A percentile compares a stretch with the other conserved stretches of the same genome.
Evolutionary conservation across 2,329 filamentous ascomycete genomes (phyloP).

Genomic region (Cercospora beticola): DNA sequence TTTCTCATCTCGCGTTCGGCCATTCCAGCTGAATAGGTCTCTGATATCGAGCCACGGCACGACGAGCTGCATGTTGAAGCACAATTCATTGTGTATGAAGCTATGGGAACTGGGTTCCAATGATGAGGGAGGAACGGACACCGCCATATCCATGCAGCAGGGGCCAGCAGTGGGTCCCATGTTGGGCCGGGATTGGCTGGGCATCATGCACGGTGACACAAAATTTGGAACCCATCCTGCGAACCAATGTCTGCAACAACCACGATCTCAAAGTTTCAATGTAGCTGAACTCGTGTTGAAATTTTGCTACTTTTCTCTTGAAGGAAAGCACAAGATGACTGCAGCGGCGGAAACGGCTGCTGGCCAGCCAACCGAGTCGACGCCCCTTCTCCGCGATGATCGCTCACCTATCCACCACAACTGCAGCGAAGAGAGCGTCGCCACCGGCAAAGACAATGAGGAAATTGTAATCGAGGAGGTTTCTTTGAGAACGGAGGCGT

Average conservation of each 20-base stretch:
- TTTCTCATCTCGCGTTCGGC: not conserved
- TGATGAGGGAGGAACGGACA: not conserved
- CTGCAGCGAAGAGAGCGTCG: not conserved
- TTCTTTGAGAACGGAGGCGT: conserved; percentile 22
- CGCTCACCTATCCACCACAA: not conserved
- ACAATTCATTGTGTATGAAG: not conserved
- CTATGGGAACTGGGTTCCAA: not conserved
- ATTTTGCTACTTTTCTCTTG: not conserved
- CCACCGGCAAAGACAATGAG: not conserved
- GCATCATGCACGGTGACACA: not conserved
- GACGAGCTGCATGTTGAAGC: not conserved
- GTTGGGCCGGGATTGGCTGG: not conserved
- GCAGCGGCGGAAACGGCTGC: not conserved
- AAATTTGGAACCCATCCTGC: not conserved
- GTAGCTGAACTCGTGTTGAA: not conserved
- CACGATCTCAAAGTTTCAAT: not conserved
- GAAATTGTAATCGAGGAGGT: conserved; percentile 30
- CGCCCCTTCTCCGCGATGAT: not conserved
- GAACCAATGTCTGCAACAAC: not conserved
- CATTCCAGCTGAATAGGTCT: not conserved
- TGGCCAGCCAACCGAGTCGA: conserved; percentile 1
- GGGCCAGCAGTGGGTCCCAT: not conserved
- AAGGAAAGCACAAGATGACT: not conserved
- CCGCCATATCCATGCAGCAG: not conserved
- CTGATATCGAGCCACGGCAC: not conserved